Evolutionary conservation across 805 yeast species (phyloP).

Genomic region (Myxozyma sirexii): DNA sequence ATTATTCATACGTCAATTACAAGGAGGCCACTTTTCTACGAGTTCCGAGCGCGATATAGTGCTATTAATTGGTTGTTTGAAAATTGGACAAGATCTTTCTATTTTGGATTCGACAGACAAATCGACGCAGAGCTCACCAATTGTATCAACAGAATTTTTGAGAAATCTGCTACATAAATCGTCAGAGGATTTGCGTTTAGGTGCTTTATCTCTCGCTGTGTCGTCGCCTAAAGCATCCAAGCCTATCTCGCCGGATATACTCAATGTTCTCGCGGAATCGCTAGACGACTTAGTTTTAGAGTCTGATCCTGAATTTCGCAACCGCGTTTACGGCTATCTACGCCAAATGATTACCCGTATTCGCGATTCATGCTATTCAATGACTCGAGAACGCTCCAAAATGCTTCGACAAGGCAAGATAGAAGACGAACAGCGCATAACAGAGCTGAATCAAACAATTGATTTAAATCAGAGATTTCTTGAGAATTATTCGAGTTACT

Average conservation of each 20-base stretch:
- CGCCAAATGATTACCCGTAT: constrained; percentile 65
- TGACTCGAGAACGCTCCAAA: constrained; percentile 55
- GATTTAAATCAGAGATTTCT: constrained; percentile 45
- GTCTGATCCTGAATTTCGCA: constrained; percentile 66
- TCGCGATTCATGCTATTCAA: constrained; percentile 66
- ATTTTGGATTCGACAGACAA: constrained; percentile 43
- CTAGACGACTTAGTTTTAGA: constrained; percentile 63
- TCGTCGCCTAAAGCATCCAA: constrained; percentile 63
- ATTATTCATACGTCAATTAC: constrained; percentile 42
- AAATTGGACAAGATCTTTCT: constrained; percentile 64
- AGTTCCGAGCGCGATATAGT: constrained; percentile 41
- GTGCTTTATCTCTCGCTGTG: constrained; percentile 62
- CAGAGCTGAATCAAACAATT: not conserved
- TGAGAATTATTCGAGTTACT: constrained; percentile 44
- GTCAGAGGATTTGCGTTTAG: constrained; percentile 50
- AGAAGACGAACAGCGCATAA: constrained; percentile 15
- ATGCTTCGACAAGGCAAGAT: constrained; percentile 40
- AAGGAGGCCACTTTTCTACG: not conserved
- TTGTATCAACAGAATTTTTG: constrained; percentile 44
- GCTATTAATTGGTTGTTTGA: constrained; percentile 57
- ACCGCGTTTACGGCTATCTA: constrained; percentile 62
- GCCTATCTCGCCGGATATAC: constrained; percentile 53
- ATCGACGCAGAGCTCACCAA: constrained; percentile 50
- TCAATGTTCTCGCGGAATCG: constrained; percentile 49
- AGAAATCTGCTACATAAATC: constrained; percentile 52